A percentile compares a stretch with the other conserved stretches of the same genome.
phyloP scores from a whole-genome alignment of 2,329 filamentous ascomycete genomes.

The Rutstroemia sp. region DNA sequence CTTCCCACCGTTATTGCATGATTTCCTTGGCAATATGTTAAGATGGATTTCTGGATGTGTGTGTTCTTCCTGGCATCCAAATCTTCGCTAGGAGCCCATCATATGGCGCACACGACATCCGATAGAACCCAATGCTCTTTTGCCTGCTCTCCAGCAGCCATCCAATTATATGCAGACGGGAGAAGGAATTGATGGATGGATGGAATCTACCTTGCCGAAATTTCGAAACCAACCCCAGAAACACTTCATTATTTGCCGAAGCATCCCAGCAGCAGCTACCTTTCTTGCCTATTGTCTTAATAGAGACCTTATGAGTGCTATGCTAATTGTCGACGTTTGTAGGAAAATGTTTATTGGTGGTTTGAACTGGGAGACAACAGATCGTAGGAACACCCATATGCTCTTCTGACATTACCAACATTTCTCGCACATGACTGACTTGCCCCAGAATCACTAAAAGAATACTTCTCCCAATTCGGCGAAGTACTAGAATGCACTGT shows the following conservation, averaged over 20 bases:
- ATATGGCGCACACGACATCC: not conserved
- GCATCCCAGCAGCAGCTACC: not conserved
- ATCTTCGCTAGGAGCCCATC: not conserved
- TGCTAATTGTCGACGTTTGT: constrained; percentile 28
- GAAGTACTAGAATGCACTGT: constrained; percentile 97
- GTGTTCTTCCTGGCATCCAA: constrained; percentile 1
- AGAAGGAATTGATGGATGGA: not conserved
- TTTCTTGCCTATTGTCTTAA: constrained; percentile 10
- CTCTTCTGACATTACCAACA: not conserved
- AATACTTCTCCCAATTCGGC: constrained; percentile 97
- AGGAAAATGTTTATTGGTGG: constrained; percentile 99
- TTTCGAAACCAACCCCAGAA: not conserved
- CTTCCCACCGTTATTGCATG: constrained; percentile 26
- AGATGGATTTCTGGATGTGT: constrained; percentile 6
- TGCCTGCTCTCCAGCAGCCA: constrained; percentile 2
- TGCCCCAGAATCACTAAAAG: constrained; percentile 76
- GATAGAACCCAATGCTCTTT: not conserved
- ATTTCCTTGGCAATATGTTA: constrained; percentile 10
- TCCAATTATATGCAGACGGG: not conserved
- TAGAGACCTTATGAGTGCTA: constrained; percentile 7
- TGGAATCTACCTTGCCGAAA: not conserved
- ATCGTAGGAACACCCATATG: constrained; percentile 53
- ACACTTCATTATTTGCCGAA: not conserved
- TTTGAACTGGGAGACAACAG: constrained; percentile 97
- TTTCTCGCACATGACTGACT: no score